Conservation (phyloP, 2,329 filamentous ascomycete genomes). For the Aspergillus sp. region DNA sequence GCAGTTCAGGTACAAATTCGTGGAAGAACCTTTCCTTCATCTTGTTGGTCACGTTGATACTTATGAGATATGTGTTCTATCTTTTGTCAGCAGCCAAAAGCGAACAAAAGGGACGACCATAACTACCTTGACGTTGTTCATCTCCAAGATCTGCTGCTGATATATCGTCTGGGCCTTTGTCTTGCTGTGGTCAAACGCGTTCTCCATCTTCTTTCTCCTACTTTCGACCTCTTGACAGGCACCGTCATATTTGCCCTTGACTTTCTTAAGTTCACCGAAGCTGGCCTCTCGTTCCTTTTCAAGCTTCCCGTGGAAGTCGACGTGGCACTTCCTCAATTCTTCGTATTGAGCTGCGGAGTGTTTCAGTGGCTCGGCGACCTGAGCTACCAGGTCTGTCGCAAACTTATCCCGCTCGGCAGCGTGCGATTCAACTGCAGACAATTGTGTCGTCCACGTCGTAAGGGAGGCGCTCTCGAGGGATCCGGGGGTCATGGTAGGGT, state of each 20-base stretch:
- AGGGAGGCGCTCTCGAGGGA: constrained; percentile 95
- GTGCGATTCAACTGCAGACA: constrained; percentile 83
- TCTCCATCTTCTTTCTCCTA: constrained; percentile 90
- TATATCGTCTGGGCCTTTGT: constrained; percentile 87
- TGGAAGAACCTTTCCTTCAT: constrained; percentile 97
- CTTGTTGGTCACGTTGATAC: constrained; percentile 95
- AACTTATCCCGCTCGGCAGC: constrained; percentile 88
- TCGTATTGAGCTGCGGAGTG: constrained; percentile 74
- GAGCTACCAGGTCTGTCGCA: constrained; percentile 71
- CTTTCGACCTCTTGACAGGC: constrained; percentile 94
- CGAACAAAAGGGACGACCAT: background rate
- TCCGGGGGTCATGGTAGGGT: constrained; percentile 86
- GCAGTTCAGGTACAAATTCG: constrained; percentile 89
- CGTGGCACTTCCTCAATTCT: constrained; percentile 86
- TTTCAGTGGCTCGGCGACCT: constrained; percentile 85
- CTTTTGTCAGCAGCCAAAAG: constrained; percentile 23
- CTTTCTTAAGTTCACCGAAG: constrained; percentile 83
- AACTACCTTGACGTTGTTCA: constrained; percentile 84
- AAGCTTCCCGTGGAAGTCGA: constrained; percentile 83
- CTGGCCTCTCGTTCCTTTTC: constrained; percentile 84
- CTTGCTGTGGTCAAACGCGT: constrained; percentile 82
- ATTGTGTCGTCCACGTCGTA: constrained; percentile 94
- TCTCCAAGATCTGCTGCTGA: constrained; percentile 87
- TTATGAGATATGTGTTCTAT: constrained; percentile 90
- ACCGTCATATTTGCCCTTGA: constrained; percentile 88